These are phyloP conservation scores for Umbilicus rupestris DNA, from an alignment of 164 flowering plant species.

Conservation along the genomic window DNA sequence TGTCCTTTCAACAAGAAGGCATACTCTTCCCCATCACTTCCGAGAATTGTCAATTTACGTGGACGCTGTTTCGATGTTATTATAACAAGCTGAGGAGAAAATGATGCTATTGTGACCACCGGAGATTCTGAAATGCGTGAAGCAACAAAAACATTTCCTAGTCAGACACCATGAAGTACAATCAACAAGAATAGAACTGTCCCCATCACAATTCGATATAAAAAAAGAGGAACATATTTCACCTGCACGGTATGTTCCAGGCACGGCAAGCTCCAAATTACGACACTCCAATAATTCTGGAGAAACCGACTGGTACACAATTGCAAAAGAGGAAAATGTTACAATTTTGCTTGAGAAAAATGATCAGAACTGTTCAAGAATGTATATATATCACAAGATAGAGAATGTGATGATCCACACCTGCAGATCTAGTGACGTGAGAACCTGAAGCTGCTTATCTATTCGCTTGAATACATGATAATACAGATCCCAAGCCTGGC, in stretches of 20 bases:
- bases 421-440: conserved; percentile 89
- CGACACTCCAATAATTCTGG: conserved; percentile 76
- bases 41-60: conserved; percentile 88
- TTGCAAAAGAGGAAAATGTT: conserved; percentile 7
- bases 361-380: background rate
- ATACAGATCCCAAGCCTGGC: conserved; percentile 99
- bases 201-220: background rate
- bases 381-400: background rate
- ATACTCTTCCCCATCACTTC: conserved; percentile 93
- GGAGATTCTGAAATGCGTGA: conserved; percentile 44
- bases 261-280: conserved; percentile 91
- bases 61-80: conserved; percentile 98
- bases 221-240: background rate
- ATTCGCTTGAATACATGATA: conserved; percentile 94
- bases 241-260: conserved; percentile 98
- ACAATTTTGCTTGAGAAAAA: conserved; percentile 6
- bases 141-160: background rate
- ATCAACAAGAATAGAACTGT: background rate
- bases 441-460: conserved; percentile 90
- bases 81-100: conserved; percentile 85
- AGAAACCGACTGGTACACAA: conserved; percentile 67
- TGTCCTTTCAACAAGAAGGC: conserved; percentile 96
- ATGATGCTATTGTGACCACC: conserved; percentile 82
- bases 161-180: background rate
- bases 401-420: conserved; percentile 23